Evolutionary conservation across 768 basidiomycete species (phyloP).

Genomic region (Suillus fuscotomentosus): DNA sequence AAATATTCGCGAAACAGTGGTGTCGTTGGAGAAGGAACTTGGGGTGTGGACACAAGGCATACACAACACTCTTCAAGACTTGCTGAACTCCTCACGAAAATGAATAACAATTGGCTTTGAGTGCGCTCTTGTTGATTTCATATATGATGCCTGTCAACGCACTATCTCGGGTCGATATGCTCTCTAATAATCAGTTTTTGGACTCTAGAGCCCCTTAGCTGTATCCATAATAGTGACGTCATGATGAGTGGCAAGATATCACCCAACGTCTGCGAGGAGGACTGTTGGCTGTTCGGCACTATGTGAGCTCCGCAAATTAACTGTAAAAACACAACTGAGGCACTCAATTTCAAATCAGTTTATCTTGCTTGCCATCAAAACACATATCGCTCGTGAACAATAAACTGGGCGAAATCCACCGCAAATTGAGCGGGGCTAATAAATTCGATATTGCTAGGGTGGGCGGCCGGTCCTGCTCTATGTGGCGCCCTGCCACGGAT

Average conservation of each 20-base stretch:
- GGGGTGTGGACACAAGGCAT: slow-evolving; percentile 67
- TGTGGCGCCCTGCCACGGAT: not conserved
- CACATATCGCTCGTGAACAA: no score
- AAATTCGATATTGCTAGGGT: not conserved
- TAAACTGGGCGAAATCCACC: no score
- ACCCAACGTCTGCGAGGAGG: not conserved
- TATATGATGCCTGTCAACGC: not conserved
- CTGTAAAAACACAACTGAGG: no score
- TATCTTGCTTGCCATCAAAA: no score
- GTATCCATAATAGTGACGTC: not conserved
- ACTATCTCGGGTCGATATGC: not conserved
- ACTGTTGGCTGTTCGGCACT: not conserved
- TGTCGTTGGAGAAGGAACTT: slow-evolving; percentile 70
- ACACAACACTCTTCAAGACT: slow-evolving; percentile 52
- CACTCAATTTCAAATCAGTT: not conserved
- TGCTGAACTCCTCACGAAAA: not conserved
- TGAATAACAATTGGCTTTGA: not conserved
- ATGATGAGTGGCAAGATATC: not conserved
- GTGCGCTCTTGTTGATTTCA: not conserved
- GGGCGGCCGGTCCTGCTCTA: not conserved
- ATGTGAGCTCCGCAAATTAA: not conserved
- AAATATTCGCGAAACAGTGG: slow-evolving; percentile 57
- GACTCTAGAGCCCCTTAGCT: not conserved
- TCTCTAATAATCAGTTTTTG: not conserved
- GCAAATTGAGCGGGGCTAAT: not conserved